phyloP scores from a whole-genome alignment of 441 rosid genomes.

The Erodium moschatum region DNA sequence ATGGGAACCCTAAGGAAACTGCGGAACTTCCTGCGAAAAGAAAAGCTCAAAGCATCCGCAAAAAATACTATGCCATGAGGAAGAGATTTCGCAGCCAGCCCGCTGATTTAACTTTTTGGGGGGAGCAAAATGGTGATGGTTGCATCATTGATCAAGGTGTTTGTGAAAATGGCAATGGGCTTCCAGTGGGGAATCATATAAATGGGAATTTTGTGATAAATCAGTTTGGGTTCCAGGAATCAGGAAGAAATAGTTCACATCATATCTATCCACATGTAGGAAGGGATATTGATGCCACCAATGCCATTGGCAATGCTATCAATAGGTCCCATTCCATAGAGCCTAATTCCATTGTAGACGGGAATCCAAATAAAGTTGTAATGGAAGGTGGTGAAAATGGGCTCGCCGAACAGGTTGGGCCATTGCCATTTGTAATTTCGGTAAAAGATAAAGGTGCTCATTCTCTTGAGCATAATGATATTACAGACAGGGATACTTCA shows the following conservation, averaged over 20 bases:
- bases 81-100: conserved; percentile 28
- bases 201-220: conserved; percentile 24
- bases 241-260: conserved; percentile 16
- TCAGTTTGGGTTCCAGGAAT: conserved; percentile 25
- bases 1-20: conserved; percentile 20
- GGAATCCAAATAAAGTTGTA: conserved; percentile 17
- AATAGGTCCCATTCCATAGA: conserved; percentile 3
- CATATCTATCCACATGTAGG: conserved; percentile 9
- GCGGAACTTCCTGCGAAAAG: conserved; percentile 24
- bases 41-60: conserved; percentile 30
- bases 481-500: conserved; percentile 18
- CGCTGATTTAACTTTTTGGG: conserved; percentile 15
- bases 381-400: conserved; percentile 22
- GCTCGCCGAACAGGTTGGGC: conserved; percentile 7
- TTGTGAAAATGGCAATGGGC: conserved; percentile 20
- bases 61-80: conserved; percentile 29
- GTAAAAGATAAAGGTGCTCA: conserved; percentile 9
- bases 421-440: conserved; percentile 12
- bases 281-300: not conserved
- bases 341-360: conserved; percentile 13
- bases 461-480: conserved; percentile 16
- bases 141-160: conserved; percentile 9
- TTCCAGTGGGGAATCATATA: conserved; percentile 19
- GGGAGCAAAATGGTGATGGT: conserved; percentile 17
- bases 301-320: not conserved